Base-by-base conservation (phyloP, 1,284 basidiomycete genomes). In the Phenoliferia sp. region DNA sequence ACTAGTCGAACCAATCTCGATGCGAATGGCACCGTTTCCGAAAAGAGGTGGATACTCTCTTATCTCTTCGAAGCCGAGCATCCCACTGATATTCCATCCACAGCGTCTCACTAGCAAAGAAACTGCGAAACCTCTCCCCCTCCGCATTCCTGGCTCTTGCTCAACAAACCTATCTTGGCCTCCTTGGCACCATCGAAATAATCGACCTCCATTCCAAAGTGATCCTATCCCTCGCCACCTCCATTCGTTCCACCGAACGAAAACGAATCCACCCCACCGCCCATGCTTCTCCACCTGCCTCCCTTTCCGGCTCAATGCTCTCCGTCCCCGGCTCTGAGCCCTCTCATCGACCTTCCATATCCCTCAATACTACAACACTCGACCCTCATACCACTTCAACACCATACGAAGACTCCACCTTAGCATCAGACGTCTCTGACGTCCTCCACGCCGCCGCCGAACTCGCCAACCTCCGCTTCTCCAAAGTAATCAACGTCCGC, bases 391-490 rank as follows among this genome's bases (percentile, higher is more conserved):
- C n/a, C n/a, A n/a, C 39, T 61, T 57, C 33, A 34, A 59, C 5
- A 32, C 59, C 35, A 2, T 35, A 55, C 54, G 67, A 68, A 16
- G 65, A 66, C 56, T 32, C 58, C 26, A 44, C 67, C 22, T 34
- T 58, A 3, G 28, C 71, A 1, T 50, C 86, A 67, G 86, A 88
- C 70, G 77, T 89, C 9, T 78, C 83, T 3, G 92, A 94, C 69
- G 85, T 89, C 36, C 82, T 97, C 36, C 85, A 87, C 2, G 88
- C 90, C 0, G 86, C 87, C 0, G 87, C 90, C 52, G 93, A 96
- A 76, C 84, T 94, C 9, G 87, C 92, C 10, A 94, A 95, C 77
- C 84, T 87, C 10, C 85, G 90, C 31, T 86, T 86, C 1, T 89
- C 92, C 9, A 90, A 89, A 76, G 83, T 95, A 34, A 80, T 98